A percentile compares a stretch with the other conserved stretches of the same genome.
Conservation (phyloP, 805 yeast genomes). For the Nakazawaea wickerhamii region DNA sequence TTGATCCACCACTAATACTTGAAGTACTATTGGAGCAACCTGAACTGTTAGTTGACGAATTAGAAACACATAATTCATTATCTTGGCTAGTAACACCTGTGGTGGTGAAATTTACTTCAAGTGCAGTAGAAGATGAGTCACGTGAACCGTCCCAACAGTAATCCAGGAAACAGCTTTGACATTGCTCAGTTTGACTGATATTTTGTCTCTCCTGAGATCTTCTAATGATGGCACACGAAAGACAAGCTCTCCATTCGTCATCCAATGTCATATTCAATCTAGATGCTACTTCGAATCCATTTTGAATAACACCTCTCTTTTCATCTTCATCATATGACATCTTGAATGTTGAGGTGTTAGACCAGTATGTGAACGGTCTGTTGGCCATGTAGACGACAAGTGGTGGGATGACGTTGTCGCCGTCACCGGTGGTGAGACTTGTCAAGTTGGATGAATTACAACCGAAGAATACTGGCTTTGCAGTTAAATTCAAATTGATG, state of each 20-base stretch:
- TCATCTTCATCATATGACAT: slow-evolving; percentile 56
- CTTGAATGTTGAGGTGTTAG: slow-evolving; percentile 72
- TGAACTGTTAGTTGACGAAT: slow-evolving; percentile 16
- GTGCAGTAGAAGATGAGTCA: slow-evolving; percentile 4
- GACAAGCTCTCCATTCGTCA: slow-evolving; percentile 63
- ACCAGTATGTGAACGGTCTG: slow-evolving; percentile 53
- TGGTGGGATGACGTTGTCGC: slow-evolving; percentile 50
- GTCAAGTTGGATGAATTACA: slow-evolving; percentile 59
- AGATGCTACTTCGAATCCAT: slow-evolving; percentile 70
- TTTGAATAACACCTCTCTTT: slow-evolving; percentile 53
- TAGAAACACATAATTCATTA: slow-evolving; percentile 19
- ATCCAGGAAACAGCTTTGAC: slow-evolving; percentile 60
- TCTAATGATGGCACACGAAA: slow-evolving; percentile 79
- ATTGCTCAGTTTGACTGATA: slow-evolving; percentile 57
- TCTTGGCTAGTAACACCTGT: slow-evolving; percentile 31
- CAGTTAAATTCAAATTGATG: slow-evolving; percentile 51
- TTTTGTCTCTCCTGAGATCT: slow-evolving; percentile 69
- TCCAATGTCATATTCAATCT: slow-evolving; percentile 65
- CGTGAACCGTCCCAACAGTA: slow-evolving; percentile 72
- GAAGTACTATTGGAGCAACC: slow-evolving; percentile 20
- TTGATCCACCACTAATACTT: slow-evolving; percentile 18
- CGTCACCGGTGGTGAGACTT: slow-evolving; percentile 32
- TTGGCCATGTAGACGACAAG: slow-evolving; percentile 76
- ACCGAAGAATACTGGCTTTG: slow-evolving; percentile 77
- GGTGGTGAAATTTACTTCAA: slow-evolving; percentile 31